A percentile compares a stretch with the other conserved stretches of the same genome.
phyloP scores from a whole-genome alignment of 768 basidiomycete genomes.

The Mycena latifolia region DNA sequence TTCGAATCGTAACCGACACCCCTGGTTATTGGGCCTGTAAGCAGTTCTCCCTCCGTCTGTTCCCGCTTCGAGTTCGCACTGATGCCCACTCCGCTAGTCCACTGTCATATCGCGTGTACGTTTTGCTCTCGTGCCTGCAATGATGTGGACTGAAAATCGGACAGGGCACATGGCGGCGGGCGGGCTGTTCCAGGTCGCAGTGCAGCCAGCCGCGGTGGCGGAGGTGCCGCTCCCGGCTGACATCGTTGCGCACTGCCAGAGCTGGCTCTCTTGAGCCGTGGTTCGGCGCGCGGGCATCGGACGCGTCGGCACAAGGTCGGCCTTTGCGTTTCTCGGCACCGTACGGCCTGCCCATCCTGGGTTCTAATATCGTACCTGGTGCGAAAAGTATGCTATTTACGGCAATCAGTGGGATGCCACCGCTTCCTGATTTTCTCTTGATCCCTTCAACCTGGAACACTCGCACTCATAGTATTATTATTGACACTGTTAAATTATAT shows the following conservation, averaged over 20 bases:
- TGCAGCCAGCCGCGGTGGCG: constrained; percentile 2
- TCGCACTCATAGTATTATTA: too few species aligned
- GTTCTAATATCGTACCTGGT: too few species aligned
- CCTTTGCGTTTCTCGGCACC: too few species aligned
- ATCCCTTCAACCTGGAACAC: too few species aligned
- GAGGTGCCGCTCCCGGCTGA: constrained; percentile 16
- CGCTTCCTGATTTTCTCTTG: too few species aligned
- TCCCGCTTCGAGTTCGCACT: neutral
- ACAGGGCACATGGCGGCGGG: constrained; percentile 36
- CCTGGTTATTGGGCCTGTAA: constrained; percentile 36
- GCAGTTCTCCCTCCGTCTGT: neutral
- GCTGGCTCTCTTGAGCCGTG: too few species aligned
- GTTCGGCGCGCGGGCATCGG: too few species aligned
- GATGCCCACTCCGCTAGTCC: constrained; percentile 12
- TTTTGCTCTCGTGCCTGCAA: neutral
- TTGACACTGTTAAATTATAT: too few species aligned
- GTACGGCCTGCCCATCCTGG: too few species aligned
- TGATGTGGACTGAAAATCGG: neutral
- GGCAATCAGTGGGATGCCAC: too few species aligned
- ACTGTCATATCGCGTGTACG: constrained; percentile 36
- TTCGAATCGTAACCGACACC: constrained; percentile 33
- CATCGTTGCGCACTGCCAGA: constrained; percentile 22
- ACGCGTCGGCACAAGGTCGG: too few species aligned
- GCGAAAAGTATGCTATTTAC: too few species aligned
- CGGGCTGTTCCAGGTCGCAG: constrained; percentile 34